phyloP scores from a whole-genome alignment of 495 filamentous ascomycete species.

The Platismatia glauca region DNA sequence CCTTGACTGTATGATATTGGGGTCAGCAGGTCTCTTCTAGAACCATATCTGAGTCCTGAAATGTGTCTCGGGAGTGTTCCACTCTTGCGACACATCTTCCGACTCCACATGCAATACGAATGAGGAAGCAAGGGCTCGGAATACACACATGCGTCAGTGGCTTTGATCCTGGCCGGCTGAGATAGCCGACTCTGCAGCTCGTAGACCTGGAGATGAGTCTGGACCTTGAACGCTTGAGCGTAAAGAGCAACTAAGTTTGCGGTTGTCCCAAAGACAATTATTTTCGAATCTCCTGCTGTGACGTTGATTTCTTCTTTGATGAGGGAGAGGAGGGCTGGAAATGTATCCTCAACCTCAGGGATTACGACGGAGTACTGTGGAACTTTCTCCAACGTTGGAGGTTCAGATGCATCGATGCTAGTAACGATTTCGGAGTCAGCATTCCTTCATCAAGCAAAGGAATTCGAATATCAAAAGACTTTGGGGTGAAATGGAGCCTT shows the following conservation, averaged over 20 bases:
- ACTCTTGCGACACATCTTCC: too few species aligned
- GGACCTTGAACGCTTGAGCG: conserved; percentile 38
- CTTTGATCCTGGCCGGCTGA: conserved; percentile 47
- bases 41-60: too few species aligned
- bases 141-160: conserved; percentile 52
- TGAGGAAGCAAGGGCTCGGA: too few species aligned
- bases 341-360: conserved; percentile 44
- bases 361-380: conserved; percentile 51
- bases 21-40: too few species aligned
- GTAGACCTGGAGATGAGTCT: conserved; percentile 40
- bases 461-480: not conserved
- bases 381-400: conserved; percentile 52
- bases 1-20: too few species aligned
- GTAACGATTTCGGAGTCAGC: not conserved
- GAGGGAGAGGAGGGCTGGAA: conserved; percentile 41
- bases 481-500: not conserved
- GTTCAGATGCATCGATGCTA: conserved; percentile 46
- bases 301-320: conserved; percentile 37
- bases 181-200: conserved; percentile 52
- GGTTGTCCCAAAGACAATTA: conserved; percentile 61
- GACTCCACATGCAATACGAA: too few species aligned
- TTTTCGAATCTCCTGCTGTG: conserved; percentile 42
- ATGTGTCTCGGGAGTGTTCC: too few species aligned
- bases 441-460: not conserved
- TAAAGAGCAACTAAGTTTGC: conserved; percentile 54